Percentiles rank a stretch among this genome's conserved stretches.
These are phyloP conservation scores for Cyclospora cayetanensis DNA, from an alignment of 169 alveolate genomes.

Conservation along the genomic window DNA sequence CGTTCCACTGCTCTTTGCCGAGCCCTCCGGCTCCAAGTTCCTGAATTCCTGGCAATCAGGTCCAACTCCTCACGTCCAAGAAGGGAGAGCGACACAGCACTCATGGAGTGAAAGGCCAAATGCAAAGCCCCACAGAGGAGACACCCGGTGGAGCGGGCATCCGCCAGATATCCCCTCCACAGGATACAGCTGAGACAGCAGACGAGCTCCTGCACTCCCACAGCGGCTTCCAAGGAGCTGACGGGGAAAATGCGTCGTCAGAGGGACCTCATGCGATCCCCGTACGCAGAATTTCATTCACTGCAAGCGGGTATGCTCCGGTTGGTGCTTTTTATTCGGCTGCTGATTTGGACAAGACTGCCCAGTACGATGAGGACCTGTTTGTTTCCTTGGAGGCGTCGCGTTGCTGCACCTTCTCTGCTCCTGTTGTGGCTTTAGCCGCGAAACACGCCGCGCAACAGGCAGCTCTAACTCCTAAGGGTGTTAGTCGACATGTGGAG, in stretches of 20 bases:
- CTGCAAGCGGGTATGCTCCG: not conserved
- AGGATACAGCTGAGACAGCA: not conserved
- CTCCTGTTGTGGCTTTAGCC: slow-evolving; percentile 38
- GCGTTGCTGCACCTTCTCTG: slow-evolving; percentile 25
- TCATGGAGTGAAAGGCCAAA: no score
- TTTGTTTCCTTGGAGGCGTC: not conserved
- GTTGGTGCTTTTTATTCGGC: not conserved
- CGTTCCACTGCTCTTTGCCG: no score
- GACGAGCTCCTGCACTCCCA: slow-evolving; percentile 1
- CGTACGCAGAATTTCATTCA: no score
- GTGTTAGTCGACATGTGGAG: not conserved
- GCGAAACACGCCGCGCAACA: slow-evolving; percentile 37
- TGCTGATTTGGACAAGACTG: not conserved
- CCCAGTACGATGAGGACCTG: slow-evolving; percentile 1
- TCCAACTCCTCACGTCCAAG: no score
- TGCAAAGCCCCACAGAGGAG: no score
- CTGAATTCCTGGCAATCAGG: no score
- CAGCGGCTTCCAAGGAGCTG: not conserved
- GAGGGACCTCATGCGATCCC: not conserved
- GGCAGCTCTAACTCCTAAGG: not conserved
- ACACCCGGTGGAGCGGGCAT: no score
- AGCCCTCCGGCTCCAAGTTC: no score
- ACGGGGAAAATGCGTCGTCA: not conserved
- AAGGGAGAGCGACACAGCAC: no score
- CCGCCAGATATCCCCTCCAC: no score